Conservation (phyloP, 495 filamentous ascomycete species). For the Hypoxylon lienhwacheense region DNA sequence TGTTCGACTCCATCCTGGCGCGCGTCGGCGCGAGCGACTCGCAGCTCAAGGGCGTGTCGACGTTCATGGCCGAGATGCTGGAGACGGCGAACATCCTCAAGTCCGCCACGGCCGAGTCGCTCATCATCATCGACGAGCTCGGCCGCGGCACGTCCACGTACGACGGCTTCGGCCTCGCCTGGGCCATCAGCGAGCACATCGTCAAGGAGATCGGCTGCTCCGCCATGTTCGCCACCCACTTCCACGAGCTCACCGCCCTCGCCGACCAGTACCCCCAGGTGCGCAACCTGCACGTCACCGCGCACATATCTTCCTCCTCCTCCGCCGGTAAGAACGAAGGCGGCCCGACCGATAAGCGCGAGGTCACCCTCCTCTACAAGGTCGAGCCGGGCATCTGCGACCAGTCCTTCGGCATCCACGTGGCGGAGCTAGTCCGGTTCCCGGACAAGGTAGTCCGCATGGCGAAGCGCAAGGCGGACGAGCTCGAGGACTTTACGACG, state of each 20-base stretch:
- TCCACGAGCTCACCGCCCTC: constrained; percentile 94
- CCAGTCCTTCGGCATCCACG: constrained; percentile 97
- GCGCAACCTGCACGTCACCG: constrained; percentile 91
- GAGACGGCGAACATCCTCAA: constrained; percentile 99
- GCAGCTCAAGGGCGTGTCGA: constrained; percentile 96
- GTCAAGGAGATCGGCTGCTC: constrained; percentile 92
- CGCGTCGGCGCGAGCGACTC: constrained; percentile 94
- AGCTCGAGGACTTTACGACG: constrained; percentile 92
- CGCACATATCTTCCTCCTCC: constrained; percentile 68
- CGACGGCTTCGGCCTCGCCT: constrained; percentile 96
- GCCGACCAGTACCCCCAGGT: constrained; percentile 83
- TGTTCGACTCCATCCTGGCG: constrained; percentile 97
- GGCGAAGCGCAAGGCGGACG: constrained; percentile 97
- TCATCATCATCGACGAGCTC: constrained; percentile 99
- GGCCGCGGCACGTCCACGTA: constrained; percentile 97
- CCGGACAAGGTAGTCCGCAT: constrained; percentile 96
- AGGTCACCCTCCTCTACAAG: constrained; percentile 96
- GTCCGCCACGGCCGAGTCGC: constrained; percentile 85
- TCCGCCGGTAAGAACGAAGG: constrained; percentile 26
- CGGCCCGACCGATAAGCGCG: constrained; percentile 57
- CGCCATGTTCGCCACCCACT: constrained; percentile 95
- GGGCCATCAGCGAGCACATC: constrained; percentile 98
- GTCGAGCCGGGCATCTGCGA: constrained; percentile 94
- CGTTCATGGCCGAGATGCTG: constrained; percentile 99
- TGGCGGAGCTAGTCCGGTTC: constrained; percentile 97